Evolutionary conservation across 192 early-diverging fungal species (phyloP), one percentile per base, ranked within the genome.

Genomic region (Dissophora globulifera): DNA sequence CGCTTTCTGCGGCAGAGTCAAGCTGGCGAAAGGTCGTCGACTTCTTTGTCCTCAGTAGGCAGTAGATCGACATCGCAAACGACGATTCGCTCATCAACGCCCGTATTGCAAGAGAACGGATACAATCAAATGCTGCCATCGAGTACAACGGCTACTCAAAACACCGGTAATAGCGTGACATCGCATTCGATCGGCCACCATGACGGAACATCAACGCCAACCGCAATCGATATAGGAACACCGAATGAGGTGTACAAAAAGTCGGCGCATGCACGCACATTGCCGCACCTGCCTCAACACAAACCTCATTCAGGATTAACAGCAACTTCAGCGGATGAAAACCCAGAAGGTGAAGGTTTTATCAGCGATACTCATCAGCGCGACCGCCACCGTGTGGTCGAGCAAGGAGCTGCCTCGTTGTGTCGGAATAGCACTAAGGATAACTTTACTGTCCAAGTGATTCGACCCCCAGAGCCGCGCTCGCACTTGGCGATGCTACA

Each of bases 401-500:
- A 38, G 20, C 58, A 61, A 22, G 50, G 58, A 9, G 26, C 55
- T 16, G 58, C 67, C 30, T 58, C 67, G 3, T 27, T 69, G 3
- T 69, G 58, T 57, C 47, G 57, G 7, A 6, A 48, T 8, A 26
- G 63, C 20, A 63, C 56, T 30, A n/a, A 49, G n/a, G n/a, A n/a
- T n/a, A n/a, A n/a, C 30, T 32, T 25, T 10, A 51, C 31, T 4
- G 42, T 67, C 35, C 56, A 79, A n/a, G 50, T 66, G 8, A 50
- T 69, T 46, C 79, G 48, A 57, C 81, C 62, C 11, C 72, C 58
- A 2, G 61, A 78, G 25, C 80, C 80, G 7, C 48, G 80, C 29
- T 82, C 80, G 3, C 72, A 86, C 35, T 90, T 94, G 11, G 87
- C 92, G 0, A 84, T 92, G 25, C 32, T 96, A 47, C 89, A 90